phyloP scores from a whole-genome alignment of 2,329 filamentous ascomycete species.

The Coleophoma eucalyptorum region DNA sequence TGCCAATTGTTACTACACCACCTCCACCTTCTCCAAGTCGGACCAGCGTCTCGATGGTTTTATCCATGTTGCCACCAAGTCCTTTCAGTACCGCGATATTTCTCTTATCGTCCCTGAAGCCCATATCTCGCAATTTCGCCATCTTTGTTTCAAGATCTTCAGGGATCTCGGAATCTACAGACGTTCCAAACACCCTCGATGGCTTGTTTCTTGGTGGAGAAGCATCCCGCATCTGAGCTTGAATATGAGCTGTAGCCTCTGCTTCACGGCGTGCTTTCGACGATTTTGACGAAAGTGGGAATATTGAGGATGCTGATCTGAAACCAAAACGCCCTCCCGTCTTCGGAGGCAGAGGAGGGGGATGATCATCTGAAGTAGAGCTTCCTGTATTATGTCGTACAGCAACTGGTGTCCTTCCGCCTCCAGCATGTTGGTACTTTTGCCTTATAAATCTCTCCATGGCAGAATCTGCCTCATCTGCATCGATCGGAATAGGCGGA shows the following conservation, averaged over 20 bases:
- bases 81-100: constrained; percentile 81
- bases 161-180: constrained; percentile 47
- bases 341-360: constrained; percentile 57
- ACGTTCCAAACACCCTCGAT: constrained; percentile 66
- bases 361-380: constrained; percentile 48
- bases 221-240: constrained; percentile 16
- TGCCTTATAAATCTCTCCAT: constrained; percentile 95
- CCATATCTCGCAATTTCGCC: constrained; percentile 79
- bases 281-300: constrained; percentile 45
- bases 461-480: constrained; percentile 86
- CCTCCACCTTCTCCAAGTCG: constrained; percentile 70
- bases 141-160: constrained; percentile 75
- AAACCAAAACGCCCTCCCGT: constrained; percentile 57
- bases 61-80: constrained; percentile 80
- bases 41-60: constrained; percentile 79
- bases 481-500: constrained; percentile 82
- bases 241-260: constrained; percentile 8
- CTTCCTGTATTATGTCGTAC: constrained; percentile 34
- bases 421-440: constrained; percentile 73
- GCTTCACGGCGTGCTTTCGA: constrained; percentile 17
- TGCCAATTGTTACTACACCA: constrained; percentile 17
- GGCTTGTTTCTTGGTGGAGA: constrained; percentile 44
- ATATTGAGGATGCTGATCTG: constrained; percentile 58
- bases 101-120: constrained; percentile 78
- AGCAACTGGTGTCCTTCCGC: constrained; percentile 42